phyloP scores from a whole-genome alignment of 306 rosid species.

The Sechiopsis laciniata region DNA sequence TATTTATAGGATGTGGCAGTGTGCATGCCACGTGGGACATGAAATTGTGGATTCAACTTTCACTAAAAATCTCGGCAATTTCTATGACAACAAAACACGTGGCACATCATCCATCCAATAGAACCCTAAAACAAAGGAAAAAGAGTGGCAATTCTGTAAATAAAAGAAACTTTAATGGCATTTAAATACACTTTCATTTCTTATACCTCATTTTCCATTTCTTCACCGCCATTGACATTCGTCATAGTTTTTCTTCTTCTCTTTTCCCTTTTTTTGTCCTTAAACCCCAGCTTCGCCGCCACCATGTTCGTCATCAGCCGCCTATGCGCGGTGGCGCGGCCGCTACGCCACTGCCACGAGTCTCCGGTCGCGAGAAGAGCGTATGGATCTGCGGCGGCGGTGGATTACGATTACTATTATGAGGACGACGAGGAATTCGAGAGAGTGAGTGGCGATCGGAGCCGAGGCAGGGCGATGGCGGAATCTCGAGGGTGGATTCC shows the following conservation, averaged over 20 bases:
- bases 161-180: neutral
- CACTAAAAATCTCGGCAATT: neutral
- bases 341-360: neutral
- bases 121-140: neutral
- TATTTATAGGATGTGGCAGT: neutral
- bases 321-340: conserved; percentile 25
- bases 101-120: neutral
- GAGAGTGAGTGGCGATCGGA: conserved; percentile 23
- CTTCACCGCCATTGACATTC: no score
- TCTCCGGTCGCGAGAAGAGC: conserved; percentile 19
- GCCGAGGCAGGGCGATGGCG: conserved; percentile 22
- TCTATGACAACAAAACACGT: neutral
- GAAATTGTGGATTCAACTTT: neutral
- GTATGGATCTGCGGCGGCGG: conserved; percentile 69
- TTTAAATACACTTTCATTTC: neutral
- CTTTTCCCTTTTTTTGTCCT: neutral
- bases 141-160: conserved; percentile 18
- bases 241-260: neutral
- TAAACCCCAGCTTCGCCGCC: conserved; percentile 36
- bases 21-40: neutral
- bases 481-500: conserved; percentile 58
- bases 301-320: conserved; percentile 43
- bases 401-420: conserved; percentile 39
- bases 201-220: no score
- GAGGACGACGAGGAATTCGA: conserved; percentile 30